Evolutionary conservation across 2,329 filamentous ascomycete genomes (phyloP), one percentile per base, ranked within the genome.

Genomic region (Elsinoe fawcettii): DNA sequence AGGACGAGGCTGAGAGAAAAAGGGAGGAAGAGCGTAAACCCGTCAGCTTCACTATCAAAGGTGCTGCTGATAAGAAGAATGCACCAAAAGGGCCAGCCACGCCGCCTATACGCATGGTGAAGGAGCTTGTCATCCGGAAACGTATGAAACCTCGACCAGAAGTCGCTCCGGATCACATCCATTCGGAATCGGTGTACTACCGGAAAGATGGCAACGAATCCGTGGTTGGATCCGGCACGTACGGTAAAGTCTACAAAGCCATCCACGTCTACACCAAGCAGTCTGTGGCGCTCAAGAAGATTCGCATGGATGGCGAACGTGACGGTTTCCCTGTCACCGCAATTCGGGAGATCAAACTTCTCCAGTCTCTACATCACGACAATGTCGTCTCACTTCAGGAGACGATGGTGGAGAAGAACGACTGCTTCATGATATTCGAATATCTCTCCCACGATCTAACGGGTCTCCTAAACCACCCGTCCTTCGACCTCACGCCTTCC

Each of bases 341-440:
- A 0, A 88, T 95, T 23, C 84, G 90, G 60, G 90, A 96, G 70
- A 91, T 96, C 75, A 95, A 95, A 70, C 77, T 96, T 22, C 77
- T 96, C n/a, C 90, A 95, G 67, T 91, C 88, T 2, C 77, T 95
- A 20, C 85, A 86, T 61, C 89, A 95, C 66, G 75, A 79, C 59
- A 95, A 95, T 66, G 85, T 96, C 53, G 89, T 96, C 58, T 84
- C 85, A 39, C 75, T 96, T 16, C 83, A 88, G 63, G 90, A 96
- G 73, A 89, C 95, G 63, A 99, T 99, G 93, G 93, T 99, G 1
- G 93, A 99, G 73, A 88, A 87, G 68, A 97, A 97, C 64, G 91
- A 97, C 72, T 99, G 93, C 71, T 99, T 95, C 73, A 99, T 99
- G 93, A 93, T 99, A 2, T 99, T 99, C 63, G 93, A 99, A 70